Percentiles rank a stretch among this genome's conserved stretches.
Conservation (phyloP, 2,329 filamentous ascomycete species). For the Colletotrichum australisinense region DNA sequence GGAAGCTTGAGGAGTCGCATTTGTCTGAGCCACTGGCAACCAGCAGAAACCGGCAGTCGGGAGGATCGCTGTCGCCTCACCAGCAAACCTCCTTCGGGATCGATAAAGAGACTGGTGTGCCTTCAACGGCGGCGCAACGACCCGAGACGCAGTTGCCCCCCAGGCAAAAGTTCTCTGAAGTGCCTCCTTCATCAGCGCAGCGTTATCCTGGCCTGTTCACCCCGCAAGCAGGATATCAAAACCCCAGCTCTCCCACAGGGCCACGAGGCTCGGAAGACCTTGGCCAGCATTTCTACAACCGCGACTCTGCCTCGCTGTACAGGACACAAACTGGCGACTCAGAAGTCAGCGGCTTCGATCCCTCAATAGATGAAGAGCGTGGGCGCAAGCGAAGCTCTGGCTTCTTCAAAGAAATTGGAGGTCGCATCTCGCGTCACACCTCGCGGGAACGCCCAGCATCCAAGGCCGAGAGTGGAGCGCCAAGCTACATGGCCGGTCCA, state of each 20-base stretch:
- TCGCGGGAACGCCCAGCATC: conserved; percentile 46
- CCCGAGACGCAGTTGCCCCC: conserved; percentile 36
- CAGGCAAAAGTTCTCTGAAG: conserved; percentile 47
- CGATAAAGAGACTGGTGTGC: conserved; percentile 63
- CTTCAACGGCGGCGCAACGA: conserved; percentile 32
- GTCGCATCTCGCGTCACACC: conserved; percentile 50
- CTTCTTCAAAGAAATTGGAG: conserved; percentile 64
- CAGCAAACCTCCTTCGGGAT: conserved; percentile 54
- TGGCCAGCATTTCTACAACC: conserved; percentile 35
- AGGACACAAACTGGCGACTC: conserved; percentile 53
- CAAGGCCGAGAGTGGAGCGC: conserved; percentile 34
- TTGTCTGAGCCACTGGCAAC: conserved; percentile 57
- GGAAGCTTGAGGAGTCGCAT: conserved; percentile 67
- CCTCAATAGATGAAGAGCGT: conserved; percentile 49
- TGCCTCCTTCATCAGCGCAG: conserved; percentile 63
- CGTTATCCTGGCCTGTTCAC: conserved; percentile 61
- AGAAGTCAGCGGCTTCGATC: conserved; percentile 49
- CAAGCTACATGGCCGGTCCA: conserved; percentile 6
- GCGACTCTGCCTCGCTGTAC: conserved; percentile 49
- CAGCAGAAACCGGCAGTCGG: conserved; percentile 31
- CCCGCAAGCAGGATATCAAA: conserved; percentile 31
- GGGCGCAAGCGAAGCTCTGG: conserved; percentile 53
- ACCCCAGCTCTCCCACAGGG: conserved; percentile 33
- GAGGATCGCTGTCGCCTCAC: conserved; percentile 41
- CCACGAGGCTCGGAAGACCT: conserved; percentile 35